A percentile compares a stretch with the other conserved stretches of the same genome.
phyloP scores from a whole-genome alignment of 345 rosid species.

The Gynandropsis gynandra region DNA sequence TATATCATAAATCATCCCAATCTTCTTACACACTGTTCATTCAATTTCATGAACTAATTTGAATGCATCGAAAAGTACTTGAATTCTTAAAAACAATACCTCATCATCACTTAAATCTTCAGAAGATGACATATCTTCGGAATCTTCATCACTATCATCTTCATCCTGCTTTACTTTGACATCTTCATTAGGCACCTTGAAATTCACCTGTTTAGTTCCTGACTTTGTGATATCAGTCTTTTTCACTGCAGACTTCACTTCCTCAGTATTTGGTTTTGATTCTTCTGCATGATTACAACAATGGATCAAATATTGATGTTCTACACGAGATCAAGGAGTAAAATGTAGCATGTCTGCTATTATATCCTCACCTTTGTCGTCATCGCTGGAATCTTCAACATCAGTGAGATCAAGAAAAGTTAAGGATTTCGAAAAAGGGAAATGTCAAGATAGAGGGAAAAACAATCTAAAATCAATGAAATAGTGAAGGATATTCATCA shows the following conservation, averaged over 20 bases:
- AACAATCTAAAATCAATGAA: background rate
- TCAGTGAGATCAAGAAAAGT: slow-evolving; percentile 25
- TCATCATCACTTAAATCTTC: slow-evolving; percentile 17
- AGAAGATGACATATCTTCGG: slow-evolving; percentile 21
- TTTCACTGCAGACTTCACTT: slow-evolving; percentile 11
- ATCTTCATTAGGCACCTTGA: slow-evolving; percentile 35
- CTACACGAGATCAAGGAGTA: background rate
- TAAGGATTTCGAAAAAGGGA: slow-evolving; percentile 23
- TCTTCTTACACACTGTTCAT: too few species aligned
- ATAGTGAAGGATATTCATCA: slow-evolving; percentile 43
- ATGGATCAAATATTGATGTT: background rate
- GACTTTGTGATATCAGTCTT: slow-evolving; percentile 17
- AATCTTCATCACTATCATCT: slow-evolving; percentile 27
- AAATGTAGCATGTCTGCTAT: background rate
- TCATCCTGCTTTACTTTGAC: slow-evolving; percentile 22
- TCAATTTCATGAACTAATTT: too few species aligned
- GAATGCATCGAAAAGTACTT: too few species aligned
- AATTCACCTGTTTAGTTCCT: slow-evolving; percentile 36
- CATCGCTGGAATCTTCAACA: slow-evolving; percentile 15
- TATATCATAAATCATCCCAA: too few species aligned
- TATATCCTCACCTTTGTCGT: slow-evolving; percentile 25
- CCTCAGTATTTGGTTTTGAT: slow-evolving; percentile 3
- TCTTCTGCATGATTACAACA: slow-evolving; percentile 24
- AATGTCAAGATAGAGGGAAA: background rate
- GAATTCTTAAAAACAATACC: slow-evolving; percentile 5